phyloP scores from a whole-genome alignment of 2,329 filamentous ascomycete genomes.

The Beauveria bassiana region DNA sequence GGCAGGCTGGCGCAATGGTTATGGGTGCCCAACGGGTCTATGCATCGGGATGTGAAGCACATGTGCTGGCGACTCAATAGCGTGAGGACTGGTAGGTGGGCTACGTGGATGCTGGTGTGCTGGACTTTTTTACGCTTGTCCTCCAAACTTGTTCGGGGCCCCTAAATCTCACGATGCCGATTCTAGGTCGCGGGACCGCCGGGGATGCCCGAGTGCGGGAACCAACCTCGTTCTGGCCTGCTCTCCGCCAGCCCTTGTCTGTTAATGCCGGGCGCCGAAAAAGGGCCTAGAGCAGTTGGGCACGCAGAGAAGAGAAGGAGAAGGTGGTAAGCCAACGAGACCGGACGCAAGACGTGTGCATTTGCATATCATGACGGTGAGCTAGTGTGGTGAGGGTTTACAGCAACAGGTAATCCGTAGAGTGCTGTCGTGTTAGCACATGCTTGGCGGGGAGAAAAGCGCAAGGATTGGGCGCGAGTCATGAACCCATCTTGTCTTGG shows the following conservation, averaged over 20 bases:
- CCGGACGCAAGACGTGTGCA: constrained; percentile 6
- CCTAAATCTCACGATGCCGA: constrained; percentile 13
- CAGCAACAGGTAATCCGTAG: background rate
- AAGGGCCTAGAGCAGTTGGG: background rate
- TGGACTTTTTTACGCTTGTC: background rate
- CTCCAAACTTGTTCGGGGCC: background rate
- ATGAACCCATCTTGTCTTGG: background rate
- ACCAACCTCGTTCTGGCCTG: constrained; percentile 7
- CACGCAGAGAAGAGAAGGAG: background rate
- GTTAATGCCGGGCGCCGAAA: background rate
- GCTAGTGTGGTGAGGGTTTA: background rate
- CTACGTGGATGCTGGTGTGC: background rate
- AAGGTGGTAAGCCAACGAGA: background rate
- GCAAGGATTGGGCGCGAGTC: background rate
- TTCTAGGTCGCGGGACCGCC: constrained; percentile 3
- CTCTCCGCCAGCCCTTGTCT: background rate
- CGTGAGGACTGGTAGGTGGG: background rate
- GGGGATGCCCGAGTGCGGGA: constrained; percentile 3
- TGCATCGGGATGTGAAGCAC: background rate
- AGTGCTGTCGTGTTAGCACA: background rate
- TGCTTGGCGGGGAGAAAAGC: background rate
- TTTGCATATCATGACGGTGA: constrained; percentile 1
- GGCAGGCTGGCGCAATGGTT: background rate
- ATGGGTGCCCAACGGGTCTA: constrained; percentile 7
- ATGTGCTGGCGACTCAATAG: background rate